A percentile compares a stretch with the other conserved stretches of the same genome.
Conservation (phyloP, 2,329 filamentous ascomycete genomes). For the Aspergillus floridensis region DNA sequence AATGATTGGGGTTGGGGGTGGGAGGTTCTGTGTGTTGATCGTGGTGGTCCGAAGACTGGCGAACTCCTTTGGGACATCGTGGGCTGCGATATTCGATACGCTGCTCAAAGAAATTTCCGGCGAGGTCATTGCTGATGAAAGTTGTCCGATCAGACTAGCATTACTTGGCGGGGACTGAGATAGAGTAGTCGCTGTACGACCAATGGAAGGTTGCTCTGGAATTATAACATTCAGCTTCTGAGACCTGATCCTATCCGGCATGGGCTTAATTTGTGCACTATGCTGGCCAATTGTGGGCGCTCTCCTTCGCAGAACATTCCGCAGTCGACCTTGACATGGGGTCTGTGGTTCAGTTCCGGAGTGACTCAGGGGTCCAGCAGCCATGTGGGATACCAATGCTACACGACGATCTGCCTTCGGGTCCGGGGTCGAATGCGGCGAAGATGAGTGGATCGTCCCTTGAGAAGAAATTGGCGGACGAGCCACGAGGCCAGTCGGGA, state of each 20-base stretch:
- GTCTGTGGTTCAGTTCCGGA: slow-evolving; percentile 19
- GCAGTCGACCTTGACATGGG: slow-evolving; percentile 25
- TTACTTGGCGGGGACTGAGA: slow-evolving; percentile 12
- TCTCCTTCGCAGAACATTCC: slow-evolving; percentile 44
- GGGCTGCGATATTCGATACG: slow-evolving; percentile 16
- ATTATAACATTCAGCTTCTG: slow-evolving; percentile 35
- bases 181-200: slow-evolving; percentile 16
- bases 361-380: slow-evolving; percentile 9
- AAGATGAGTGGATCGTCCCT: slow-evolving; percentile 23
- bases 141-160: slow-evolving; percentile 12
- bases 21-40: slow-evolving; percentile 35
- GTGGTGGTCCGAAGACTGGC: slow-evolving; percentile 37
- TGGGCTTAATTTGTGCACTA: slow-evolving; percentile 22
- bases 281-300: slow-evolving; percentile 41
- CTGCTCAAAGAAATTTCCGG: slow-evolving; percentile 16
- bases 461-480: slow-evolving; percentile 32
- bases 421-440: slow-evolving; percentile 8
- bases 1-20: slow-evolving; percentile 39
- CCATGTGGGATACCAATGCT: slow-evolving; percentile 8
- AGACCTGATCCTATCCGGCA: slow-evolving; percentile 5
- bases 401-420: slow-evolving; percentile 9
- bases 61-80: slow-evolving; percentile 37
- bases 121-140: slow-evolving; percentile 15
- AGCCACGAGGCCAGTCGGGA: slow-evolving; percentile 23
- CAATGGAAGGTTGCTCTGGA: slow-evolving; percentile 20